Conservation (phyloP, 768 basidiomycete species). For the Psilocybe azurescens region DNA sequence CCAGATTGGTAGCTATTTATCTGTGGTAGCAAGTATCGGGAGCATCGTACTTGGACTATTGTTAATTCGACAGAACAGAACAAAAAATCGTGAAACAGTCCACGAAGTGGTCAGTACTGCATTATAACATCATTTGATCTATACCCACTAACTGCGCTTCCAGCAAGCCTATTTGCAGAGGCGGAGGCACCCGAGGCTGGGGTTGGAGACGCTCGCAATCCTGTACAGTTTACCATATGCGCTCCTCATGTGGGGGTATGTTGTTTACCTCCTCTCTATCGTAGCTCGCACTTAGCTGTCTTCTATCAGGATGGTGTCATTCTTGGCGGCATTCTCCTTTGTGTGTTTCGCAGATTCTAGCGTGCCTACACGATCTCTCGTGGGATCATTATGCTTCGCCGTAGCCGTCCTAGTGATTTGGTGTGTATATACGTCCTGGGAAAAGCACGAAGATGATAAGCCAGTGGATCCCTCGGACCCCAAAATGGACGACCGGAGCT, state of each 20-base stretch:
- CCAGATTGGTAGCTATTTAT: conserved; percentile 57
- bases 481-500: background rate
- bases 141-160: background rate
- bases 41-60: conserved; percentile 52
- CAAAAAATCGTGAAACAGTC: conserved; percentile 38
- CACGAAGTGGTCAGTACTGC: conserved; percentile 40
- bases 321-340: conserved; percentile 25
- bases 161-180: conserved; percentile 33
- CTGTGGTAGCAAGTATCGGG: conserved; percentile 51
- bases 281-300: no score
- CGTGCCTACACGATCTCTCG: conserved; percentile 13
- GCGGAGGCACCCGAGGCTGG: conserved; percentile 31
- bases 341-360: conserved; percentile 23
- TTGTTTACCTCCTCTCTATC: background rate
- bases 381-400: conserved; percentile 7
- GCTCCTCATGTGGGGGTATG: conserved; percentile 38
- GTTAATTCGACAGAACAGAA: conserved; percentile 48
- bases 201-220: conserved; percentile 34
- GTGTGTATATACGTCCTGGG: conserved; percentile 52
- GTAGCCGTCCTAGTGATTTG: conserved; percentile 40
- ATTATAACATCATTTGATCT: conserved; percentile 14
- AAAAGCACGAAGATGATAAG: conserved; percentile 17
- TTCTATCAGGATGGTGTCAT: conserved; percentile 25
- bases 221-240: conserved; percentile 35
- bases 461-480: background rate